Conservation (phyloP, 2,329 filamentous ascomycete species). For the Talaromyces sp. region DNA sequence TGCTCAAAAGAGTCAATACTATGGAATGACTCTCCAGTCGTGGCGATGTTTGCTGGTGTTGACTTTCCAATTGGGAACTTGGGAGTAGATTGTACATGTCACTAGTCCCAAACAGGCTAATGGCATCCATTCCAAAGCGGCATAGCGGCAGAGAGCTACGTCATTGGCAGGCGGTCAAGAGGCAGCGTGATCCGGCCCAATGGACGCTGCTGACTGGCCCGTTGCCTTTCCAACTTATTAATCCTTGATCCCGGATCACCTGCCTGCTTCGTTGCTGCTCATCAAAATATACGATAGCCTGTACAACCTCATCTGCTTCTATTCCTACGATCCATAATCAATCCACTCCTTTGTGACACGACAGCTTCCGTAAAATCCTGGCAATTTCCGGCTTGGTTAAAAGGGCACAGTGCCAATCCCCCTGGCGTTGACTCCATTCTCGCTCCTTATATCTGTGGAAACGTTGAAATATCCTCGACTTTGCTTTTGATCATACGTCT, state of each 20-base stretch:
- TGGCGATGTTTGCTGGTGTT: neutral
- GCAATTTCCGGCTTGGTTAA: neutral
- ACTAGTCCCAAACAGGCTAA: neutral
- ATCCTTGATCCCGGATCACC: neutral
- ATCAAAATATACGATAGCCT: neutral
- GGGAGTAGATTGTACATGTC: neutral
- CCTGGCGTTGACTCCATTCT: neutral
- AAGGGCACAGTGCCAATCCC: neutral
- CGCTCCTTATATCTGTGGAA: neutral
- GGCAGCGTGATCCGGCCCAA: neutral
- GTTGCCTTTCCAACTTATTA: neutral
- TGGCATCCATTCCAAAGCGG: neutral
- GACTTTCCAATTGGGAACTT: neutral
- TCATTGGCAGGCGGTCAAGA: conserved; percentile 15
- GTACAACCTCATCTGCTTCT: neutral
- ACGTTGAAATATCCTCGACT: neutral
- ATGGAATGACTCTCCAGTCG: neutral
- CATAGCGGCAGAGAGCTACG: conserved; percentile 10
- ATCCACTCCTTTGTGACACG: neutral
- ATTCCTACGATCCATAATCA: neutral
- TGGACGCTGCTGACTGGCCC: neutral
- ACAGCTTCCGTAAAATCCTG: neutral
- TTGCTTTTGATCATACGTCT: neutral
- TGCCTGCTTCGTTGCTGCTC: neutral
- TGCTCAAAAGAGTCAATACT: neutral